Conservation (phyloP, 2,329 filamentous ascomycete species). For the Claviceps capensis region DNA sequence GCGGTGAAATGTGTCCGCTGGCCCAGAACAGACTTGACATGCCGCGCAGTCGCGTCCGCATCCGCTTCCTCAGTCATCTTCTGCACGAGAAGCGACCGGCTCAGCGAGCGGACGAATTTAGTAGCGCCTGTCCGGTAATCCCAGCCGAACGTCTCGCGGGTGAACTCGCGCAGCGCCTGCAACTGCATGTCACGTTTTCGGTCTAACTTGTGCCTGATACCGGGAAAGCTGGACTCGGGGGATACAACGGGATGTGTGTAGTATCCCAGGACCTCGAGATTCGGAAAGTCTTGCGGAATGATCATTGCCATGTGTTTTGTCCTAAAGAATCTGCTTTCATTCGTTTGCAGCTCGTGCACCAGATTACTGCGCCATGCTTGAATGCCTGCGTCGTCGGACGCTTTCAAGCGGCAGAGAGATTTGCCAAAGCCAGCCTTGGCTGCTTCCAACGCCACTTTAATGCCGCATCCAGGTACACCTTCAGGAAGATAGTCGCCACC, state of each 20-base stretch:
- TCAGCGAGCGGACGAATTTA: slow-evolving; percentile 71
- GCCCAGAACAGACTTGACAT: slow-evolving; percentile 54
- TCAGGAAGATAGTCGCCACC: slow-evolving; percentile 88
- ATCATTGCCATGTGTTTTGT: slow-evolving; percentile 58
- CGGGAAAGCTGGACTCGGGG: slow-evolving; percentile 31
- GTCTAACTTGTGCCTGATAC: slow-evolving; percentile 14
- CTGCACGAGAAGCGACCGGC: slow-evolving; percentile 58
- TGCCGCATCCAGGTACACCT: slow-evolving; percentile 75
- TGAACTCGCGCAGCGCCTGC: slow-evolving; percentile 55
- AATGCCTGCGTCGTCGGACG: slow-evolving; percentile 44
- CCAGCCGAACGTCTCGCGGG: slow-evolving; percentile 77
- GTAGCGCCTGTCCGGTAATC: slow-evolving; percentile 61
- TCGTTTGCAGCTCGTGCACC: slow-evolving; percentile 64
- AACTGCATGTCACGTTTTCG: slow-evolving; percentile 15
- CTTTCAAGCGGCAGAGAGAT: slow-evolving; percentile 53
- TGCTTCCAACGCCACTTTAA: slow-evolving; percentile 80
- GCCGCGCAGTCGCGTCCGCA: slow-evolving; percentile 20
- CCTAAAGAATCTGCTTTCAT: slow-evolving; percentile 69
- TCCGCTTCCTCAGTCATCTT: slow-evolving; percentile 27
- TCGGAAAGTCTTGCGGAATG: slow-evolving; percentile 73
- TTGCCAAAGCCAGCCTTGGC: slow-evolving; percentile 77
- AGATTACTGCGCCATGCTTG: slow-evolving; percentile 59
- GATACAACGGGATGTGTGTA: slow-evolving; percentile 85
- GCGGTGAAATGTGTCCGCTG: slow-evolving; percentile 58
- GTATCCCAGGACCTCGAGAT: slow-evolving; percentile 63